Evolutionary conservation across 2,329 filamentous ascomycete species (phyloP), one percentile per base, ranked within the genome.

Genomic region (Paecilomyces variotii): DNA sequence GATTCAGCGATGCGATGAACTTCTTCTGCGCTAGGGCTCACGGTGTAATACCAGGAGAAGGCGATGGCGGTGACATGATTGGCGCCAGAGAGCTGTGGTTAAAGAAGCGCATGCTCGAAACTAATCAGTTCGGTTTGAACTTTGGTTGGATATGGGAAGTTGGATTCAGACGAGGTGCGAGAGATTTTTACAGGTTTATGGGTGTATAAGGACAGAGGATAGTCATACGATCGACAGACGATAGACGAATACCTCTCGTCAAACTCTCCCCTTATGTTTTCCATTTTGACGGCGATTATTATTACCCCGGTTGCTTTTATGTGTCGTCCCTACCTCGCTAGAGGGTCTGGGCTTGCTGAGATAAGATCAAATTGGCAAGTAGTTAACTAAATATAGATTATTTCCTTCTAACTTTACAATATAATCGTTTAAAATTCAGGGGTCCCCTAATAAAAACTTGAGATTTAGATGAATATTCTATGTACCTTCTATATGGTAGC

Each of bases 11-110:
- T 70, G 82, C 82, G 0, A 61, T 74, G 56, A 66, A 65, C 0
- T 85, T 86, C 66, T 84, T 82, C 60, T 71, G 73, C 2, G 74
- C 74, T 62, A 72, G 75, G 34, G 67, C 68, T 50, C 66, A 73
- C 52, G 66, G 69, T 1, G 63, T 65, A 2, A 57, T 77, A 19
- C 65, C 68, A 3, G 69, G 66, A 51, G 52, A 39, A 3, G 76
- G 75, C 1, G 56, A 58, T 19, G 64, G 65, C 34, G 68, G 61
- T 5, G 82, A 84, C 66, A 80, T 74, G 65, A 82, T 86, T 68
- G 83, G 83, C 6, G 80, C 78, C 67, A 60, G 83, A 49, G 82
- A 86, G 59, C 62, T 84, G n/a, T 86, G 84, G 83, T 69, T 80
- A 12, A 70, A 80, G 66, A 84, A 83, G 70, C 76, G 83, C 34